phyloP scores from a whole-genome alignment of 2,329 filamentous ascomycete species.

The Diaporthe sp. region DNA sequence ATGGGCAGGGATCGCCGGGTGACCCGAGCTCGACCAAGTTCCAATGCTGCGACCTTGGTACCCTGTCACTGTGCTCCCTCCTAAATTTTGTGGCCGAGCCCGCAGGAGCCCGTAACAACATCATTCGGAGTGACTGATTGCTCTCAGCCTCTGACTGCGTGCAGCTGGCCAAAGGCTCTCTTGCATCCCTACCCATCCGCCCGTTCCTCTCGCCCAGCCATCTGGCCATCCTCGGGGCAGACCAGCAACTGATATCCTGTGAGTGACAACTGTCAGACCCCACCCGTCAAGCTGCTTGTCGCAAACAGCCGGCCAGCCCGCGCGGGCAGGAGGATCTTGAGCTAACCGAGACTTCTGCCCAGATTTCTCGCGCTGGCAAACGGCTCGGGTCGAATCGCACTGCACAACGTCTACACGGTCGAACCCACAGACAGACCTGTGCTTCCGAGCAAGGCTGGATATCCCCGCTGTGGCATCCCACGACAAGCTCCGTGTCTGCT shows the following conservation, averaged over 20 bases:
- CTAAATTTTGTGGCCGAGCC: slow-evolving; percentile 35
- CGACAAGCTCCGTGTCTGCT: slow-evolving; percentile 27
- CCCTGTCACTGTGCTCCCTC: slow-evolving; percentile 18
- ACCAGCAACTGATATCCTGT: not conserved
- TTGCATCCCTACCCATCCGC: slow-evolving; percentile 19
- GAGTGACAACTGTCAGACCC: not conserved
- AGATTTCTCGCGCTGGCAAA: slow-evolving; percentile 19
- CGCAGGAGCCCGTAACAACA: slow-evolving; percentile 33
- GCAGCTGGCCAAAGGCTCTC: slow-evolving; percentile 27
- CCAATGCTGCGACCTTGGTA: slow-evolving; percentile 25
- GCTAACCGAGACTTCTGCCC: slow-evolving; percentile 22
- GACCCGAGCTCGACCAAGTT: slow-evolving; percentile 22
- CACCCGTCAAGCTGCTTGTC: slow-evolving; percentile 1
- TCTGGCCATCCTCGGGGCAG: not conserved
- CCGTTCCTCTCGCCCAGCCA: not conserved
- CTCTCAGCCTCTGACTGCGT: slow-evolving; percentile 29
- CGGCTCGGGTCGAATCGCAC: not conserved
- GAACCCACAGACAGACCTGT: not conserved
- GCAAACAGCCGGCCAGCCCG: not conserved
- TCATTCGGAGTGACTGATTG: slow-evolving; percentile 25
- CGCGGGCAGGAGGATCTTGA: not conserved
- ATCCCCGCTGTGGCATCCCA: slow-evolving; percentile 1
- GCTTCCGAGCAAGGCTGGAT: slow-evolving; percentile 11
- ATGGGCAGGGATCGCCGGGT: slow-evolving; percentile 1
- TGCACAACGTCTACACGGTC: not conserved